Evolutionary conservation across 202 grass and related monocot species (phyloP), one percentile per base, ranked within the genome.

Genomic region (Sporobolus alterniflorus): DNA sequence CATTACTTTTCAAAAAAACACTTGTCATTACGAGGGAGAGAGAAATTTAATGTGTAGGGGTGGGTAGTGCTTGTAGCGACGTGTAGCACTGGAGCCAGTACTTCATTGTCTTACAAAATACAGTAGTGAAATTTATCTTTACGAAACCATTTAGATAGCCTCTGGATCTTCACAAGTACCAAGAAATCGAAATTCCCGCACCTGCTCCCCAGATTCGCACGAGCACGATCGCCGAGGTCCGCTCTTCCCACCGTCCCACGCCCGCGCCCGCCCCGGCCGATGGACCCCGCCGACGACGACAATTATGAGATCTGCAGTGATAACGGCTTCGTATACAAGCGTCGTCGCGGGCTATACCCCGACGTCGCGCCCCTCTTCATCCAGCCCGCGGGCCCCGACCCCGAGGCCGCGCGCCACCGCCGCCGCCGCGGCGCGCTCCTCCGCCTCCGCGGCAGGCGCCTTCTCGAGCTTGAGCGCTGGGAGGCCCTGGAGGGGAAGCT

Each of bases 301-400:
- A 77, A 56, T 10, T 41, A 21, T 16, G 89, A 92, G 71, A 92
- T 92, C 70, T 85, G 63, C 78, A 86, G 89, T 49, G 89, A 91
- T 2, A 24, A 78, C 2, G 89, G 89, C 12, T 99, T 99, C 66
- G 81, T 99, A 11, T 99, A 86, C 89, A 97, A 91, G 84, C 91
- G 84, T 8, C 89, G 70, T 43, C 68, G 85, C 3, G 72, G 60
- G 14, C 59, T 74, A 55, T 31, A 73, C 77, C 70, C 29, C 39
- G 73, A 62, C 41, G 76, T 67, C 25, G 32, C 73, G 16, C 39
- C 36, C 13, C 54, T 60, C 41, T 71, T 60, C 21, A 33, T 66
- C 2, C 30, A 73, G 7, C 48, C 28, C 31, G 36, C 87, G 78
- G 61, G 31, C 48, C 14, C 68, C 20, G 33, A 52, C 55, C 30